Evolutionary conservation across 768 basidiomycete species (phyloP).

Genomic region (Boletus tomentosulus): DNA sequence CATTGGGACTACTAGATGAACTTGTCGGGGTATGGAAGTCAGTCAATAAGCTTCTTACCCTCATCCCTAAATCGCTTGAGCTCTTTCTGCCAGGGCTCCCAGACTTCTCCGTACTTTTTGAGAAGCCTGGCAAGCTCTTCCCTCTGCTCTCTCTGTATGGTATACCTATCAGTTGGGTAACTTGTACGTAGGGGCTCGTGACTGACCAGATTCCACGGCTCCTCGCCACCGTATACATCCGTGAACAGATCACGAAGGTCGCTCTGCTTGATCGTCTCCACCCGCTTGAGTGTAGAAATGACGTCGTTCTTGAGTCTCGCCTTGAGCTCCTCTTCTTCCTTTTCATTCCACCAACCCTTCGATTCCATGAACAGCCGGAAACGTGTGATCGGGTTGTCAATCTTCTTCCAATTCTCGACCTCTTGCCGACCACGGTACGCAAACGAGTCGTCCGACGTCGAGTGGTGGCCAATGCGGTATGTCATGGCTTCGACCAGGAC

Average conservation of each 20-base stretch:
- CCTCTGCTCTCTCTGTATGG: slow-evolving; percentile 70
- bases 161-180: background rate
- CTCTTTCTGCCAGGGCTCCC: slow-evolving; percentile 85
- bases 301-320: slow-evolving; percentile 66
- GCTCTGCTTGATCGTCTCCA: slow-evolving; percentile 64
- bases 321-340: slow-evolving; percentile 71
- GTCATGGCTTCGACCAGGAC: slow-evolving; percentile 90
- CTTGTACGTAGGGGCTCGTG: background rate
- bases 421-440: slow-evolving; percentile 88
- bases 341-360: slow-evolving; percentile 77
- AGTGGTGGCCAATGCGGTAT: slow-evolving; percentile 92
- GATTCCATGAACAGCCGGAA: slow-evolving; percentile 85
- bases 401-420: slow-evolving; percentile 86
- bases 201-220: slow-evolving; percentile 81
- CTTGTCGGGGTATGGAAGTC: background rate
- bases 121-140: slow-evolving; percentile 70
- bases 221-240: slow-evolving; percentile 83
- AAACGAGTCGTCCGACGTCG: slow-evolving; percentile 93
- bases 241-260: slow-evolving; percentile 80
- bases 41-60: slow-evolving; percentile 53
- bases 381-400: slow-evolving; percentile 84
- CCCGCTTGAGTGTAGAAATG: slow-evolving; percentile 71
- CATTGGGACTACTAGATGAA: too few species aligned
- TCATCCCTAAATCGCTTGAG: slow-evolving; percentile 69
- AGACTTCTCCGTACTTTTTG: slow-evolving; percentile 80